Conservation (phyloP, 1,284 basidiomycete genomes). For the Meira miltonrushii region DNA sequence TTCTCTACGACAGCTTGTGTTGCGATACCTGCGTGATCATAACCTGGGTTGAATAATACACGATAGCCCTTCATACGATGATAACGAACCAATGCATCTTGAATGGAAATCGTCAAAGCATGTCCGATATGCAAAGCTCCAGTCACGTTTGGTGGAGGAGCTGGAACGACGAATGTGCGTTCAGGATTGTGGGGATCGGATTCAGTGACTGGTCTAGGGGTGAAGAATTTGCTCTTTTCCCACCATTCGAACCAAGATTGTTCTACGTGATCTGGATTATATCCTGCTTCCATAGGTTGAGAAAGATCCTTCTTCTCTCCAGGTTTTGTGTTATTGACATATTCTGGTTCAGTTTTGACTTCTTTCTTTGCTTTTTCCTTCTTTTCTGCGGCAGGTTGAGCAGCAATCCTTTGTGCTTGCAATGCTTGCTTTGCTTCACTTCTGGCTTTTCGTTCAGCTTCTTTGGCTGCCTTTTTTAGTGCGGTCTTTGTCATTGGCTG, state of each 20-base stretch:
- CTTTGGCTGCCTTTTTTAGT: constrained; percentile 30
- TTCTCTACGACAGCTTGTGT: constrained; percentile 98
- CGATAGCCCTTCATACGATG: constrained; percentile 81
- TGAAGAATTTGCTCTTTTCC: constrained; percentile 82
- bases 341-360: constrained; percentile 43
- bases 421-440: constrained; percentile 38
- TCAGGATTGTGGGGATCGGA: constrained; percentile 47
- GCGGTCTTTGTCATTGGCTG: constrained; percentile 18
- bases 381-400: constrained; percentile 29
- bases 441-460: constrained; percentile 42
- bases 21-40: constrained; percentile 97
- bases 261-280: constrained; percentile 93
- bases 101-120: constrained; percentile 84
- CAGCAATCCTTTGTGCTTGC: constrained; percentile 24
- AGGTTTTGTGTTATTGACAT: constrained; percentile 42
- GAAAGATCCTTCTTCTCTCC: constrained; percentile 62
- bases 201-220: constrained; percentile 58
- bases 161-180: constrained; percentile 73
- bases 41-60: constrained; percentile 85
- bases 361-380: constrained; percentile 51
- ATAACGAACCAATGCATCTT: constrained; percentile 63
- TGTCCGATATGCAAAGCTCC: constrained; percentile 95
- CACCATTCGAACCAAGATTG: constrained; percentile 99
- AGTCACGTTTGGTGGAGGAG: constrained; percentile 97
- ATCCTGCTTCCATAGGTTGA: constrained; percentile 78